A percentile compares a stretch with the other conserved stretches of the same genome.
phyloP scores from a whole-genome alignment of 768 basidiomycete species.

The Collybia sp. region DNA sequence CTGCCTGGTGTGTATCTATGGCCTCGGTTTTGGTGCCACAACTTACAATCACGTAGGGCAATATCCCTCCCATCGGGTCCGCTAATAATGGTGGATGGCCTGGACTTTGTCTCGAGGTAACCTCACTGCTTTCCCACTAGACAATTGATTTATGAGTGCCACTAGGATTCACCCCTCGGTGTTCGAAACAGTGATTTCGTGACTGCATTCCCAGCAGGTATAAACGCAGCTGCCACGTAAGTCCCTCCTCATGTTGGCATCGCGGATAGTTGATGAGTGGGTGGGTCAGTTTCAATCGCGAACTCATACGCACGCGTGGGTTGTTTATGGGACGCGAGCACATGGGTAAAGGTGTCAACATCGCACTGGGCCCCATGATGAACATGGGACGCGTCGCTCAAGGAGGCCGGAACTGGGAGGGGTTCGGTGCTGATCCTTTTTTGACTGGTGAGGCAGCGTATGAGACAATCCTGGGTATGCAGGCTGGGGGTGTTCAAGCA shows the following conservation, averaged over 20 bases:
- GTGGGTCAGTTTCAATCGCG: constrained; percentile 60
- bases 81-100: constrained; percentile 26
- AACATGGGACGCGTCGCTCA: constrained; percentile 76
- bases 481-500: constrained; percentile 75
- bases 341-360: constrained; percentile 76
- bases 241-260: constrained; percentile 13
- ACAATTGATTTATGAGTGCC: not conserved
- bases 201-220: constrained; percentile 78
- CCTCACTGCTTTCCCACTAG: not conserved
- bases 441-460: constrained; percentile 73
- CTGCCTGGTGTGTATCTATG: constrained; percentile 33
- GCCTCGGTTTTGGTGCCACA: not conserved
- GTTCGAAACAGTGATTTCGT: constrained; percentile 71
- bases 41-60: constrained; percentile 19
- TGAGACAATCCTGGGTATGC: constrained; percentile 82
- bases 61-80: constrained; percentile 34
- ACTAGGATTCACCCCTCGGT: constrained; percentile 69
- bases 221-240: constrained; percentile 80
- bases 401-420: constrained; percentile 92
- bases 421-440: constrained; percentile 91
- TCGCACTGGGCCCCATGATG: constrained; percentile 82
- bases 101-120: constrained; percentile 49
- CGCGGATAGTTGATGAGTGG: not conserved
- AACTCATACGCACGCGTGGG: constrained; percentile 73
- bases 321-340: constrained; percentile 80